phyloP scores from a whole-genome alignment of 495 filamentous ascomycete species.

The Glarea lozoyensis region DNA sequence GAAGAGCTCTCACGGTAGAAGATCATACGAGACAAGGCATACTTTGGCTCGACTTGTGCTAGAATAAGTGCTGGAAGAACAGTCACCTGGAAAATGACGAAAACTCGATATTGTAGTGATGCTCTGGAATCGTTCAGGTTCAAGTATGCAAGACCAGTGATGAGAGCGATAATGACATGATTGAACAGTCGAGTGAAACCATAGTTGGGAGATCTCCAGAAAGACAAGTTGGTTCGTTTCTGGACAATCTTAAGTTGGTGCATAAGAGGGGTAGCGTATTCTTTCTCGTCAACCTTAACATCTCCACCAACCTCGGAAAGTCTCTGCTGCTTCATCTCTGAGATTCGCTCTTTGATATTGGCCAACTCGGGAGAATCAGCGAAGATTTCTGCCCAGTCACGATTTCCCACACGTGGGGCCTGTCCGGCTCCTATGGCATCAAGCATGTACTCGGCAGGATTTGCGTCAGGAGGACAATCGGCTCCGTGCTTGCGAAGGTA shows the following conservation, averaged over 20 bases:
- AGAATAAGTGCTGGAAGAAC: conserved; percentile 37
- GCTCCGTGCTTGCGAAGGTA: conserved; percentile 58
- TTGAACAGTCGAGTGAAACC: conserved; percentile 65
- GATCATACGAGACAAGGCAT: conserved; percentile 52
- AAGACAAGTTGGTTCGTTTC: conserved; percentile 56
- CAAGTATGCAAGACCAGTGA: conserved; percentile 77
- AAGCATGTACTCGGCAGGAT: conserved; percentile 74
- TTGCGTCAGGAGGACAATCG: conserved; percentile 49
- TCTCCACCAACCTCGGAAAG: conserved; percentile 60
- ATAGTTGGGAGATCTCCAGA: conserved; percentile 69
- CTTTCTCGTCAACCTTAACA: conserved; percentile 37
- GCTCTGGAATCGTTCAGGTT: conserved; percentile 55
- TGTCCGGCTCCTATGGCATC: conserved; percentile 77
- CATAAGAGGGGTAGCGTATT: conserved; percentile 55
- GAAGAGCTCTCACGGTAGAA: conserved; percentile 62
- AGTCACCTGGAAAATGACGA: conserved; percentile 64
- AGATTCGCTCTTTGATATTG: conserved; percentile 55
- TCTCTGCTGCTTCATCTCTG: conserved; percentile 53
- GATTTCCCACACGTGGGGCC: conserved; percentile 57
- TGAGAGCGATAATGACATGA: conserved; percentile 70
- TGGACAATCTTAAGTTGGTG: conserved; percentile 53
- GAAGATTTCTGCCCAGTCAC: conserved; percentile 80
- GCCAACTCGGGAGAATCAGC: conserved; percentile 59
- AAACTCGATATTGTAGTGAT: conserved; percentile 75
- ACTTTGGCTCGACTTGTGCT: conserved; percentile 50